Base-by-base conservation (phyloP, 306 rosid species). In the Cicer arietinum region DNA sequence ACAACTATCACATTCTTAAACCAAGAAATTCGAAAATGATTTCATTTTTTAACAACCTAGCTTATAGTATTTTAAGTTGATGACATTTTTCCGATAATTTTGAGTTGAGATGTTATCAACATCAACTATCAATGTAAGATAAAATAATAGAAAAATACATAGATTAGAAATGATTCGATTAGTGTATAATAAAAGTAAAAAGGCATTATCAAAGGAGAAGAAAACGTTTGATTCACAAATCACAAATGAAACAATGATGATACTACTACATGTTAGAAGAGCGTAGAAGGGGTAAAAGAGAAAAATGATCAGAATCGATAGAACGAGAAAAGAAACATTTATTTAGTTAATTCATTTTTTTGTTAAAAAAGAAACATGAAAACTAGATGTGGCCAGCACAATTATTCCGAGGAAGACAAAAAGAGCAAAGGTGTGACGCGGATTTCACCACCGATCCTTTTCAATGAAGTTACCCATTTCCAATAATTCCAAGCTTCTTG, bases 401-500 rank as follows among this genome's bases (percentile, higher is more conserved):
- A 82, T 77, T 22, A 84, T 80, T 77, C 69, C 1, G 37, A 60
- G 62, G 65, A 14, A 54, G 79, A 84, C 74, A 56, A 16, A 48
- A 67, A 60, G 35, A 43, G 74, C 30, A 59, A 73, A 71, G 77
- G 69, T 74, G 84, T 84, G 92, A 84, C 89, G 84, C 77, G 85
- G 86, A 89, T 83, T 81, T 86, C 89, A 86, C 89, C 85, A 73
- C 59, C 71, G 63, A 73, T 64, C 78, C 2, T 69, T 81, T 61
- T 56, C 85, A 11, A 56, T 78, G 72, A 74, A 73, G 67, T 22
- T 76, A 42, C 77, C 68, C 71, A 68, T 74, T 37, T 76, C 78
- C 69, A 77, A 81, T 77, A 85, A 80, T 87, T 89, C 91, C 88
- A 85, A 87, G 87, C 79, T 85, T 89, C 88, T 87, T 81, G 91